A percentile compares a stretch with the other conserved stretches of the same genome.
Evolutionary conservation across 2,329 filamentous ascomycete species (phyloP).

Genomic region (Calonectria montana): DNA sequence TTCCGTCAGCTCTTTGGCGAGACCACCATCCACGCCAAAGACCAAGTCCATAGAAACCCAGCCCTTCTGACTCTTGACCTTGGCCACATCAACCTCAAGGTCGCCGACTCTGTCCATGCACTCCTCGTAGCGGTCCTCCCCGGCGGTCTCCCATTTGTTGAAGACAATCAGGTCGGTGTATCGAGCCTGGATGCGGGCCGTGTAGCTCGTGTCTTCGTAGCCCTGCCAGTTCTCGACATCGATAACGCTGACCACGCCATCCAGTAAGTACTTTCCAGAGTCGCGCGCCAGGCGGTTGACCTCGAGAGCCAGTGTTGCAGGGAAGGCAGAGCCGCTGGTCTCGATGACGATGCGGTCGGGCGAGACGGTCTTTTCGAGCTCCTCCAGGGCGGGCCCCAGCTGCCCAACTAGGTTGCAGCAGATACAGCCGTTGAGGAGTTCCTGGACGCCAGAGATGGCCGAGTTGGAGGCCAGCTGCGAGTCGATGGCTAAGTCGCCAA

Average conservation of each 20-base stretch:
- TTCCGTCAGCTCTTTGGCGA: slow-evolving; percentile 69
- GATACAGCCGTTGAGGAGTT: slow-evolving; percentile 96
- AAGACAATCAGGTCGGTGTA: slow-evolving; percentile 93
- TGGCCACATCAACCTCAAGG: slow-evolving; percentile 82
- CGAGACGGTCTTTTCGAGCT: slow-evolving; percentile 68
- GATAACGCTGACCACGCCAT: slow-evolving; percentile 89
- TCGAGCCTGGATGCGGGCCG: slow-evolving; percentile 85
- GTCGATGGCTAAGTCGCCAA: slow-evolving; percentile 94
- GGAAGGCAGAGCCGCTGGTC: slow-evolving; percentile 89
- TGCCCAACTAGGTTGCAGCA: slow-evolving; percentile 98
- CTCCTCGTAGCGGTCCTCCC: slow-evolving; percentile 80
- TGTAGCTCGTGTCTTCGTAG: slow-evolving; percentile 91
- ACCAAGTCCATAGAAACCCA: slow-evolving; percentile 82
- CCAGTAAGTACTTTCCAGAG: slow-evolving; percentile 76
- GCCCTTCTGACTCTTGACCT: slow-evolving; percentile 87
- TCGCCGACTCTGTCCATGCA: slow-evolving; percentile 84
- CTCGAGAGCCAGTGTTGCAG: slow-evolving; percentile 90
- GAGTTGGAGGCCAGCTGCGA: slow-evolving; percentile 86
- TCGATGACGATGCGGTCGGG: slow-evolving; percentile 95
- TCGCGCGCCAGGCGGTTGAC: slow-evolving; percentile 83
- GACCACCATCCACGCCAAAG: slow-evolving; percentile 87
- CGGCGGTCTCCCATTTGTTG: slow-evolving; percentile 89
- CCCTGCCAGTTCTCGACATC: slow-evolving; percentile 96
- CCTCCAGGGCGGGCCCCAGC: slow-evolving; percentile 80
- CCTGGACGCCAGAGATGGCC: slow-evolving; percentile 88